Base-by-base conservation (phyloP, 495 filamentous ascomycete genomes). In the Neurospora sp. region DNA sequence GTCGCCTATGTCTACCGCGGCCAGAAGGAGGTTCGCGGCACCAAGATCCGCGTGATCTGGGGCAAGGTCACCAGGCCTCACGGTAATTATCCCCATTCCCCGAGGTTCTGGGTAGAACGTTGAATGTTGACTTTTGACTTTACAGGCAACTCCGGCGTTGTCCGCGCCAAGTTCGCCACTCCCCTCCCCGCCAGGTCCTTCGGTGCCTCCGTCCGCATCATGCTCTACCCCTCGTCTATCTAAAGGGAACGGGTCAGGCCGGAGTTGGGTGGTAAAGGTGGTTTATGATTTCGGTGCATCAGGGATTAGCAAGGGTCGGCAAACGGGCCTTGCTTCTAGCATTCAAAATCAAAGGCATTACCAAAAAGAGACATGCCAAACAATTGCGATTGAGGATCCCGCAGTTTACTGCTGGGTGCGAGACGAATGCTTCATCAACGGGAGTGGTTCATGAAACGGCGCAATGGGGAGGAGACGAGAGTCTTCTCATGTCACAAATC, bases 41-140 rank as follows among this genome's bases (percentile, higher is more conserved):
- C 94, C 83, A 97, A 98, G 90, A 94, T 98, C 84, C 88, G 95
- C 82, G 95, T 98, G 76, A 98, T 98, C 86, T 99, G 96, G 96
- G 96, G 96, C 85, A 98, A 97, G 89, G 90, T 98, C 80, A 97
- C 94, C 80, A 89, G 93, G 80, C 90, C 93, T 82, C 95, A 98
- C 85, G 96, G 93, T 95, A 91, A 89, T 82, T 75, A 20, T 14
- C 27, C 27, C 31, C 54, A 31, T 66, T 66, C 7, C 14, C 23
- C 27, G 27, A 37, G 2, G 6, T 35, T 4, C 12, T 35, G 16
- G n/a, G 23, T 20, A 39, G 71, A 46, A 40, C 23, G 18, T 62
- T 70, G 37, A 31, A 39, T 60, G 72, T 76, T 80, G 62, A 81
- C 74, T 41, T 35, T 35, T 9, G 54, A 60, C 46, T 70, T 66